These are phyloP conservation scores for Jatropha curcas DNA, from an alignment of 345 rosid genomes.

Conservation along the genomic window DNA sequence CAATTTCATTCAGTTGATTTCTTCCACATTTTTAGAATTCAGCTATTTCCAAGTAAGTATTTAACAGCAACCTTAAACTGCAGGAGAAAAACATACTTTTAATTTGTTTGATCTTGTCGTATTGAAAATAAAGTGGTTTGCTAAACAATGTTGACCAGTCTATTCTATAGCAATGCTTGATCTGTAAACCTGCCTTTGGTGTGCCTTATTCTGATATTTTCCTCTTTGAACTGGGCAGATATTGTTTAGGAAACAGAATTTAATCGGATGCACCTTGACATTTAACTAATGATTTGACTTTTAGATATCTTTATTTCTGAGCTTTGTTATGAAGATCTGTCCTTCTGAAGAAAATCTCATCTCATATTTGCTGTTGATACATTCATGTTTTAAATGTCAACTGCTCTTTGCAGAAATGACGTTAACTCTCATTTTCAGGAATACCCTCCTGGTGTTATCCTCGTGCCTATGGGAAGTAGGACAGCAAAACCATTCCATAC, in stretches of 20 bases:
- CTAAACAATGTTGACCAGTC: background rate
- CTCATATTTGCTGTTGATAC: background rate
- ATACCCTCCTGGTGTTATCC: constrained; percentile 80
- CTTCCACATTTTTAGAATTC: background rate
- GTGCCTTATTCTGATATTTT: background rate
- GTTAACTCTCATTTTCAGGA: constrained; percentile 52
- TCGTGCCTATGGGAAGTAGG: constrained; percentile 78
- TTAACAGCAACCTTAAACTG: background rate
- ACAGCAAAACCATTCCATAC: constrained; percentile 71
- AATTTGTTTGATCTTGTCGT: background rate
- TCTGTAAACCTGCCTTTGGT: background rate
- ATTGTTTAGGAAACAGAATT: background rate
- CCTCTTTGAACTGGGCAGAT: constrained; percentile 1
- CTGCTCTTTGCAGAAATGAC: constrained; percentile 4
- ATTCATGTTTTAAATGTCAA: background rate
- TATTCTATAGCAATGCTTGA: background rate
- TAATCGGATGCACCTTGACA: background rate
- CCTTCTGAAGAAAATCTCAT: background rate
- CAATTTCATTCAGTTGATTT: background rate
- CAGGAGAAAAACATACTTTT: background rate
- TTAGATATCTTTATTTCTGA: constrained; percentile 16
- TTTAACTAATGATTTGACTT: background rate
- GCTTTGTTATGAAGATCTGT: background rate
- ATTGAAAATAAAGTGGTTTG: background rate
- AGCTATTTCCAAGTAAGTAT: background rate